These are phyloP conservation scores for Ehretia macrophylla DNA, from an alignment of 257 asterid species.

Conservation along the genomic window DNA sequence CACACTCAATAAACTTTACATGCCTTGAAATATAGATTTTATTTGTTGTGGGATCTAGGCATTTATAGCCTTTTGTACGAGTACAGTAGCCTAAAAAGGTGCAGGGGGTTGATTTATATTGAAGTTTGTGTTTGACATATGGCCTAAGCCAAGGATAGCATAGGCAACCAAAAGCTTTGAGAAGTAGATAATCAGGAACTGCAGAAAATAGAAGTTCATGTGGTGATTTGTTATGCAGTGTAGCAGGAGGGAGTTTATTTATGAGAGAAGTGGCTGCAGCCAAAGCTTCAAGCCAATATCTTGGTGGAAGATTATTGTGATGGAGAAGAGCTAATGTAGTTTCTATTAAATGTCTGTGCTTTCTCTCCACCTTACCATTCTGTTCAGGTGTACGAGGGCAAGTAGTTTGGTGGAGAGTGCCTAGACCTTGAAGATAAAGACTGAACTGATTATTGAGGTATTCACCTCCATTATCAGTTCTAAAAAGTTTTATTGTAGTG, in stretches of 20 bases:
- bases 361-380: too few relatives aligned
- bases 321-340: too few relatives aligned
- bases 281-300: not conserved
- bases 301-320: not conserved
- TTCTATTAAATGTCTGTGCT: too few relatives aligned
- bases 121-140: not conserved
- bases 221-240: not conserved
- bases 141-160: not conserved
- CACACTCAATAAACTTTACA: not conserved
- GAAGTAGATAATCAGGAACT: not conserved
- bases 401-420: too few relatives aligned
- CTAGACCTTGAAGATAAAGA: too few relatives aligned
- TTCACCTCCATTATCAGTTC: too few relatives aligned
- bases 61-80: not conserved
- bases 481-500: too few relatives aligned
- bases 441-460: too few relatives aligned
- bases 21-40: not conserved
- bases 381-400: too few relatives aligned
- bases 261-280: not conserved
- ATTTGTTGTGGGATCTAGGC: not conserved
- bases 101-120: not conserved
- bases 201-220: not conserved
- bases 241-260: not conserved
- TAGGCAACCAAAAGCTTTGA: not conserved
- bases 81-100: not conserved